phyloP scores from a whole-genome alignment of 345 rosid genomes.

The Lepidium didymum region DNA sequence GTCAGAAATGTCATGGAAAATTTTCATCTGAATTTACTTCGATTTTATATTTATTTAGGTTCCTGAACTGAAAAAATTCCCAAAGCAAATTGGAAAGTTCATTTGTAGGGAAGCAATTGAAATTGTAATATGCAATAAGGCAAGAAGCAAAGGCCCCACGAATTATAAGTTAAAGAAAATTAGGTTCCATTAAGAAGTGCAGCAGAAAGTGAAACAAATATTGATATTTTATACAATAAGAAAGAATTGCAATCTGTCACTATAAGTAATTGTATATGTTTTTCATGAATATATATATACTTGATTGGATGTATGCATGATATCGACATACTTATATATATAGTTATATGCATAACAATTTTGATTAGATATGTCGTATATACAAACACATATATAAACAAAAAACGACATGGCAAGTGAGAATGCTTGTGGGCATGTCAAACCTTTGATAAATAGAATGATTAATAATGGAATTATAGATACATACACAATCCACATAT shows the following conservation, averaged over 20 bases:
- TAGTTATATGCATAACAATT: not conserved
- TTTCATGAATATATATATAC: no score
- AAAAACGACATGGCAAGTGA: slow-evolving; percentile 25
- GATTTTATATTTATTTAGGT: not conserved
- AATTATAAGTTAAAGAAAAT: not conserved
- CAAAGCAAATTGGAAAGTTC: not conserved
- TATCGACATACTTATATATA: not conserved
- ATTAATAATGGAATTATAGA: slow-evolving; percentile 4
- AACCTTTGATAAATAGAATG: slow-evolving; percentile 7
- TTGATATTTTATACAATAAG: not conserved
- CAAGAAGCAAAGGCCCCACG: not conserved
- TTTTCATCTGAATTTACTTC: no score
- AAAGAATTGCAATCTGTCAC: not conserved
- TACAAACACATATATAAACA: not conserved
- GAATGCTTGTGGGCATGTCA: slow-evolving; percentile 24
- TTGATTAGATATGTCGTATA: not conserved
- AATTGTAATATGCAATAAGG: not conserved
- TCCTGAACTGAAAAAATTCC: not conserved
- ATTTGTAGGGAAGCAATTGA: not conserved
- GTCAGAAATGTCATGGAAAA: no score
- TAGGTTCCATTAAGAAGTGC: slow-evolving; percentile 5
- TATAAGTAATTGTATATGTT: no score
- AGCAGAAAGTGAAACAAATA: slow-evolving; percentile 22
- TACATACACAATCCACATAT: not conserved
- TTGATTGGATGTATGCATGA: not conserved